Conservation (phyloP, 306 rosid genomes). For the Luffa aegyptiaca region DNA sequence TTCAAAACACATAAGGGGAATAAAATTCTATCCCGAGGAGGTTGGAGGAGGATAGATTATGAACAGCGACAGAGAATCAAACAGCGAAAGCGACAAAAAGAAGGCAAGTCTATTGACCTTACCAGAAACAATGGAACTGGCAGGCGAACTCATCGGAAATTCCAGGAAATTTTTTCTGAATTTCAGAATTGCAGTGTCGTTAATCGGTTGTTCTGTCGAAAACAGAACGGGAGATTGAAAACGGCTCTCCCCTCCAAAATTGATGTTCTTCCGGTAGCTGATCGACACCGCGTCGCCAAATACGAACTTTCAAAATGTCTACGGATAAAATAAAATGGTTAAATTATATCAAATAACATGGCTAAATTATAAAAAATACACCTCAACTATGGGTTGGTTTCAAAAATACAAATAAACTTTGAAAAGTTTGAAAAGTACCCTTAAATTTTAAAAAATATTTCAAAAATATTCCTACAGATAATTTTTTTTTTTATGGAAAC, state of each 20-base stretch:
- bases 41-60: neutral
- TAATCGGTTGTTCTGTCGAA: neutral
- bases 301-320: neutral
- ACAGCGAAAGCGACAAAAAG: neutral
- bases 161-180: neutral
- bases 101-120: neutral
- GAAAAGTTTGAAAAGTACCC: no score
- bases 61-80: neutral
- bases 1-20: neutral
- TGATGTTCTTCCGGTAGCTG: constrained; percentile 1
- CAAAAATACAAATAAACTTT: no score
- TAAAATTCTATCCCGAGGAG: neutral
- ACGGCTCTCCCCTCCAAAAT: neutral
- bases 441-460: no score
- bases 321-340: neutral
- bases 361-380: no score
- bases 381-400: no score
- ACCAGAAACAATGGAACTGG: constrained; percentile 1
- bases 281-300: constrained; percentile 1
- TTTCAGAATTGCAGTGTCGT: neutral
- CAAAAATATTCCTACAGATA: no score
- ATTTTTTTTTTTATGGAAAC: no score
- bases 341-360: no score
- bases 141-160: neutral
- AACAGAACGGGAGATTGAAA: neutral